Percentiles rank a stretch among this genome's conserved stretches.
Conservation (phyloP, 257 asterid genomes). For the Cynanchum wilfordii region DNA sequence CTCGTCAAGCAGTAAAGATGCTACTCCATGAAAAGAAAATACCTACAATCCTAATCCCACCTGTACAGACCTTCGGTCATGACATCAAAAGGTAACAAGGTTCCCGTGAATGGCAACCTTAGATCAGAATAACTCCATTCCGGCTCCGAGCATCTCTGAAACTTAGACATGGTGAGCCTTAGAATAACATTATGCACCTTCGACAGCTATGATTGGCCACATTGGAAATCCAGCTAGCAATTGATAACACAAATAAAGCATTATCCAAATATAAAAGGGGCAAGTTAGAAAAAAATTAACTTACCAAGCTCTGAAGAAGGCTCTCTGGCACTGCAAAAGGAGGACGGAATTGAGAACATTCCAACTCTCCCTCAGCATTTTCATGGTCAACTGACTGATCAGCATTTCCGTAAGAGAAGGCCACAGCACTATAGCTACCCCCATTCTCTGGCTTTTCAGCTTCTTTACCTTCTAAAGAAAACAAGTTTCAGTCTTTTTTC, state of each 20-base stretch:
- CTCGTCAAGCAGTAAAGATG: slow-evolving; percentile 47
- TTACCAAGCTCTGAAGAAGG: slow-evolving; percentile 75
- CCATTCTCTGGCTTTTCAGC: slow-evolving; percentile 35
- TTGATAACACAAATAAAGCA: slow-evolving; percentile 20
- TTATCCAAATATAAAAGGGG: slow-evolving; percentile 13
- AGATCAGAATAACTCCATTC: slow-evolving; percentile 66
- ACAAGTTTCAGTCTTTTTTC: slow-evolving; percentile 9
- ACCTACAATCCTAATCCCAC: slow-evolving; percentile 90
- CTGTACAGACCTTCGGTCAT: slow-evolving; percentile 72
- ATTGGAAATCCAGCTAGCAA: slow-evolving; percentile 41
- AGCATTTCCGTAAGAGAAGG: slow-evolving; percentile 59
- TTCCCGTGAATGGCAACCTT: slow-evolving; percentile 83
- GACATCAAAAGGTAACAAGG: slow-evolving; percentile 88
- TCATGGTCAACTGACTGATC: slow-evolving; percentile 40
- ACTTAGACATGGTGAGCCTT: slow-evolving; percentile 82
- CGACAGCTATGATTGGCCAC: slow-evolving; percentile 47
- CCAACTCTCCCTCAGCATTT: slow-evolving; percentile 44
- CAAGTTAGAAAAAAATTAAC: slow-evolving; percentile 26
- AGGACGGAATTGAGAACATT: slow-evolving; percentile 52
- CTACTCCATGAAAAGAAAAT: slow-evolving; percentile 47
- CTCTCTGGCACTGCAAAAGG: slow-evolving; percentile 61
- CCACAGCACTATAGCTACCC: slow-evolving; percentile 46
- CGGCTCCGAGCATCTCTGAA: slow-evolving; percentile 99
- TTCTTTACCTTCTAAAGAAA: slow-evolving; percentile 48
- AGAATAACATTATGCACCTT: slow-evolving; percentile 46